Conservation (phyloP, 192 early-diverging fungal species). For the Backusella tuberculispora region DNA sequence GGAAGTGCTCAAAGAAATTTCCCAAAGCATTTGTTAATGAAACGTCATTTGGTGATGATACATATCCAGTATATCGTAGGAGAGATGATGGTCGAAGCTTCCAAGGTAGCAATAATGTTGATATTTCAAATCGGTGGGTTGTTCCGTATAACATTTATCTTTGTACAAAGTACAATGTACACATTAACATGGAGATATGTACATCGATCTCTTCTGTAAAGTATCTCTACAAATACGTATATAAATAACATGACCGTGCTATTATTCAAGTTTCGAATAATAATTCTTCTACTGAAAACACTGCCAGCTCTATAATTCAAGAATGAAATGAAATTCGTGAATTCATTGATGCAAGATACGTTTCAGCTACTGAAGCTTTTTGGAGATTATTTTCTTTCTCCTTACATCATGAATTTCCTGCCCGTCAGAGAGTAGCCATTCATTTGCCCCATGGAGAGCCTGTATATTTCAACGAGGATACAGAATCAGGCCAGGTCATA, state of each 20-base stretch:
- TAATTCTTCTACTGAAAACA: no score
- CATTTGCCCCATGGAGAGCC: slow-evolving; percentile 25
- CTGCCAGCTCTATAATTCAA: no score
- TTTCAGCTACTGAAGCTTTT: slow-evolving; percentile 33
- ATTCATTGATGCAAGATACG: slow-evolving; percentile 23
- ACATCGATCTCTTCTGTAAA: background rate
- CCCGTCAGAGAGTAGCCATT: slow-evolving; percentile 27
- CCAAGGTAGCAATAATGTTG: no score
- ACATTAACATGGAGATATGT: background rate
- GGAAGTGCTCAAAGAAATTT: no score
- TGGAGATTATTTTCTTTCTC: slow-evolving; percentile 40
- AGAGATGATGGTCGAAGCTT: no score
- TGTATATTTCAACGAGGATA: background rate
- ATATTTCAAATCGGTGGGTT: background rate
- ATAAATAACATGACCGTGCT: background rate
- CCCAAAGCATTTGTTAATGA: no score
- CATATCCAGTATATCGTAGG: no score
- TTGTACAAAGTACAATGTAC: background rate
- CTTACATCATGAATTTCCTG: slow-evolving; percentile 34
- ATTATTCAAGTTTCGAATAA: no score
- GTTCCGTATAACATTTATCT: background rate
- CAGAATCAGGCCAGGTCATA: no score
- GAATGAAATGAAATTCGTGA: no score
- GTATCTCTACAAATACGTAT: slow-evolving; percentile 1
- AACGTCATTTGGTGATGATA: no score